These are phyloP conservation scores for Tephrocybe sp. DNA, from an alignment of 768 basidiomycete genomes.

Conservation along the genomic window DNA sequence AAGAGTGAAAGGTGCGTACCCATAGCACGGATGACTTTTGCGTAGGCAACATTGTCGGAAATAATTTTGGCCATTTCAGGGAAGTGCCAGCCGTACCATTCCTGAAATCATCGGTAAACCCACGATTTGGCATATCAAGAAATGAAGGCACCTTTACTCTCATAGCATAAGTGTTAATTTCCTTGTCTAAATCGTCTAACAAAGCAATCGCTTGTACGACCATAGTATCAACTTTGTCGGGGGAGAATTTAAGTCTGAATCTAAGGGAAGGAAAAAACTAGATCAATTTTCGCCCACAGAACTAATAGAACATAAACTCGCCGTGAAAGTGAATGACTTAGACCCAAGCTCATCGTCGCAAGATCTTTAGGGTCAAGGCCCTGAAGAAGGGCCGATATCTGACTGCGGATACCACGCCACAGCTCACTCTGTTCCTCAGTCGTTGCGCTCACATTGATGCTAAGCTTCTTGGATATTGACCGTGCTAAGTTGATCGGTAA, in stretches of 20 bases:
- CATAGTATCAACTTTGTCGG: conserved; percentile 99
- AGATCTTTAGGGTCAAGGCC: conserved; percentile 92
- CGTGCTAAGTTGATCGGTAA: conserved; percentile 43
- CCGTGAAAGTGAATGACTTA: conserved; percentile 96
- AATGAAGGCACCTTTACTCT: conserved; percentile 80
- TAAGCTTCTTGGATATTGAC: conserved; percentile 91
- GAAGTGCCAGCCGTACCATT: conserved; percentile 99
- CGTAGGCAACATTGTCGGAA: conserved; percentile 94
- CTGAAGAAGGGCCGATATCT: conserved; percentile 82
- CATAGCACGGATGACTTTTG: conserved; percentile 90
- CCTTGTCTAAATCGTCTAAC: conserved; percentile 98
- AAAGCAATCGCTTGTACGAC: conserved; percentile 98
- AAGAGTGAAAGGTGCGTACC: conserved; percentile 41
- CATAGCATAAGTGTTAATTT: conserved; percentile 99
- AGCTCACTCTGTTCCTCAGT: conserved; percentile 65
- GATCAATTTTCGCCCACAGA: not conserved
- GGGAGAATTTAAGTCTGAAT: conserved; percentile 99
- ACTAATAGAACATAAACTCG: conserved; percentile 27
- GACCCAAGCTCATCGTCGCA: conserved; percentile 95
- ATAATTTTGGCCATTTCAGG: conserved; percentile 99
- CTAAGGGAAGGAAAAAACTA: conserved; percentile 34
- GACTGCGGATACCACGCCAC: conserved; percentile 93
- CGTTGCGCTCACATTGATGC: conserved; percentile 77
- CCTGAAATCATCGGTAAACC: conserved; percentile 43
- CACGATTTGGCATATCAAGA: not conserved